Percentiles rank a stretch among this genome's conserved stretches.
phyloP scores from a whole-genome alignment of 2,329 filamentous ascomycete species.

The Teratosphaeria epicoccoides region DNA sequence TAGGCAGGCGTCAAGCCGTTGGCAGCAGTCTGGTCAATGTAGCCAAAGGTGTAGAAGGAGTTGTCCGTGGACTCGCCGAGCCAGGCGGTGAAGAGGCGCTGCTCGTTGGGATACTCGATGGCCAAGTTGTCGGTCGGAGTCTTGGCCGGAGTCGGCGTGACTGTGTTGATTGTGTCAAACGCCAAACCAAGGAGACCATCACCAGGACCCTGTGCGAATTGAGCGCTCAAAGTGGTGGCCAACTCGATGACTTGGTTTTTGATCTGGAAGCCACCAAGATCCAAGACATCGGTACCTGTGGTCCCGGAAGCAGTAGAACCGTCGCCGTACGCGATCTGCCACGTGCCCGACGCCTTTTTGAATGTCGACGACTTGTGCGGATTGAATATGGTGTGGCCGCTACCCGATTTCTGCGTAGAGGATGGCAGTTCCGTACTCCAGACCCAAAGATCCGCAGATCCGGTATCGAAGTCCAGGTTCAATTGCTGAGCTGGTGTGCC shows the following conservation, averaged over 20 bases:
- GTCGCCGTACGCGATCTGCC: slow-evolving; percentile 61
- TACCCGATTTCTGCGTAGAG: slow-evolving; percentile 10
- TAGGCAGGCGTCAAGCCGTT: slow-evolving; percentile 35
- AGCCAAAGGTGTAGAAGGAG: slow-evolving; percentile 63
- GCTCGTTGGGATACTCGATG: slow-evolving; percentile 39
- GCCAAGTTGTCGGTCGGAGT: slow-evolving; percentile 65
- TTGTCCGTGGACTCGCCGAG: slow-evolving; percentile 40
- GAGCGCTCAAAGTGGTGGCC: slow-evolving; percentile 46
- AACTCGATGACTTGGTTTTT: slow-evolving; percentile 44
- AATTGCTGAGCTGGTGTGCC: slow-evolving; percentile 53
- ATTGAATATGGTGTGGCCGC: slow-evolving; percentile 46
- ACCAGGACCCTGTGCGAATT: slow-evolving; percentile 46
- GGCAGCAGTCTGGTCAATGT: slow-evolving; percentile 54
- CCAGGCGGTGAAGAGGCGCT: slow-evolving; percentile 54
- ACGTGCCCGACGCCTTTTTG: slow-evolving; percentile 41
- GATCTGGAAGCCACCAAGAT: slow-evolving; percentile 26
- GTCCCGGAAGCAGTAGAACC: slow-evolving; percentile 54
- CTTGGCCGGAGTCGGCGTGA: slow-evolving; percentile 39
- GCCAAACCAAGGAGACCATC: slow-evolving; percentile 60
- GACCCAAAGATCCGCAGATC: slow-evolving; percentile 57
- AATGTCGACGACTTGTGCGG: slow-evolving; percentile 51
- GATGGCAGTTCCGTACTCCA: slow-evolving; percentile 34
- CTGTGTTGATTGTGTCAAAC: slow-evolving; percentile 37
- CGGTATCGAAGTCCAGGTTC: slow-evolving; percentile 59
- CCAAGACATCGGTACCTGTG: slow-evolving; percentile 54